Evolutionary conservation across 208 protist species (phyloP).

Genomic region (Acanthamoeba triangularis): DNA sequence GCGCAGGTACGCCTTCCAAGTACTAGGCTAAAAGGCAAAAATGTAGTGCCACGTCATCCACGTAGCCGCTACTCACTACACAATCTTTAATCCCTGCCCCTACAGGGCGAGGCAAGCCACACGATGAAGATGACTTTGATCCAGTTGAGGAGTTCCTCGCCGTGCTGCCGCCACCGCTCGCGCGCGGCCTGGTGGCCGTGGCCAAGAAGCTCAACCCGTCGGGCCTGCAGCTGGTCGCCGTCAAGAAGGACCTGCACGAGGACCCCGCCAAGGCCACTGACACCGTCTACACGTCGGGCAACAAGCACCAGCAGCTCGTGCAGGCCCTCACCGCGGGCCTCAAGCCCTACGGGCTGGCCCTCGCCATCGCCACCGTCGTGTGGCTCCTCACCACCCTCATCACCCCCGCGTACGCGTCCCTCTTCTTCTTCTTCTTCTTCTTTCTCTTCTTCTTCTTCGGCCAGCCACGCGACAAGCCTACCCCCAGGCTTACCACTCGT

Average conservation of each 20-base stretch:
- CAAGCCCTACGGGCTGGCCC: conserved; percentile 29
- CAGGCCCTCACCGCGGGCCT: neutral
- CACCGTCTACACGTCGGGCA: neutral
- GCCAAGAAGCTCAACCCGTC: conserved; percentile 58
- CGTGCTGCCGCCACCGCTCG: conserved; percentile 1
- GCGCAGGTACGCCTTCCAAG: neutral
- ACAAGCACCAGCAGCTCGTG: neutral
- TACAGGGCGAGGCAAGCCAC: neutral
- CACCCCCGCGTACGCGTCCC: neutral
- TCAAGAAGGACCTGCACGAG: conserved; percentile 52
- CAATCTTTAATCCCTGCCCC: too few relatives aligned
- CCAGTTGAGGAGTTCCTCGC: conserved; percentile 40
- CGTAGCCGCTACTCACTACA: neutral
- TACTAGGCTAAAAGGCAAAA: too few relatives aligned
- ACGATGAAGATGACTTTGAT: conserved; percentile 27
- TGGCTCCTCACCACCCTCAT: conserved; percentile 11
- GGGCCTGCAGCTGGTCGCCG: neutral
- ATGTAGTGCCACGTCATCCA: too few relatives aligned
- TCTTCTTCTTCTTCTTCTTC: neutral
- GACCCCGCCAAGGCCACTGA: neutral
- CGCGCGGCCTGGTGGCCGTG: conserved; percentile 6
- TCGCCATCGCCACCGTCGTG: neutral
- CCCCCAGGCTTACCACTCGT: too few relatives aligned
- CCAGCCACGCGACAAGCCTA: too few relatives aligned
- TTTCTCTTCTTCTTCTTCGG: too few relatives aligned